Conservation (phyloP, 176 grass and related monocot genomes). For the Carex parvula region DNA sequence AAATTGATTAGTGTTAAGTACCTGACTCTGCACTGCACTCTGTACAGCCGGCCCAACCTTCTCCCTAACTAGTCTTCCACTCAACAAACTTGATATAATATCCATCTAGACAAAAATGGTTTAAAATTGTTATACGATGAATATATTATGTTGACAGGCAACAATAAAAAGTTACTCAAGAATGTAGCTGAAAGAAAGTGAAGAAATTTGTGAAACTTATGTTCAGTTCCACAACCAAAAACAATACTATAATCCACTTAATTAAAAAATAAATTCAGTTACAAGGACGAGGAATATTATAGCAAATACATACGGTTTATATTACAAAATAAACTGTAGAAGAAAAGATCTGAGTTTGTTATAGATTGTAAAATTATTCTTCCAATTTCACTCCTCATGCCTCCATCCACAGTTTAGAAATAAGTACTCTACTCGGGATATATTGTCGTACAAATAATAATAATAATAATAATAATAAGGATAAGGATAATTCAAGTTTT, state of each 20-base stretch:
- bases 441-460: neutral
- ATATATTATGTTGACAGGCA: neutral
- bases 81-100: constrained; percentile 65
- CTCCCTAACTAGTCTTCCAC: constrained; percentile 69
- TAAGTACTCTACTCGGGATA: neutral
- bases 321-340: neutral
- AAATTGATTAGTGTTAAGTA: constrained; percentile 21
- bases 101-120: constrained; percentile 49
- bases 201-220: neutral
- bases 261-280: neutral
- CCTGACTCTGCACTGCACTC: constrained; percentile 82
- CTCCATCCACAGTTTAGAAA: neutral
- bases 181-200: neutral
- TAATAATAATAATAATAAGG: neutral
- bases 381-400: neutral
- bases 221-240: neutral
- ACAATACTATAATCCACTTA: neutral
- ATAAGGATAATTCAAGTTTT: neutral
- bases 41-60: constrained; percentile 64
- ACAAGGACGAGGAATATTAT: neutral
- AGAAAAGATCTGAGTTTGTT: neutral
- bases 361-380: neutral
- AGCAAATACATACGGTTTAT: neutral
- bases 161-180: neutral
- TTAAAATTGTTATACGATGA: neutral